Percentiles rank a stretch among this genome's conserved stretches.
These are phyloP conservation scores for Hypoxylon rickii DNA, from an alignment of 495 filamentous ascomycete genomes.

Conservation along the genomic window DNA sequence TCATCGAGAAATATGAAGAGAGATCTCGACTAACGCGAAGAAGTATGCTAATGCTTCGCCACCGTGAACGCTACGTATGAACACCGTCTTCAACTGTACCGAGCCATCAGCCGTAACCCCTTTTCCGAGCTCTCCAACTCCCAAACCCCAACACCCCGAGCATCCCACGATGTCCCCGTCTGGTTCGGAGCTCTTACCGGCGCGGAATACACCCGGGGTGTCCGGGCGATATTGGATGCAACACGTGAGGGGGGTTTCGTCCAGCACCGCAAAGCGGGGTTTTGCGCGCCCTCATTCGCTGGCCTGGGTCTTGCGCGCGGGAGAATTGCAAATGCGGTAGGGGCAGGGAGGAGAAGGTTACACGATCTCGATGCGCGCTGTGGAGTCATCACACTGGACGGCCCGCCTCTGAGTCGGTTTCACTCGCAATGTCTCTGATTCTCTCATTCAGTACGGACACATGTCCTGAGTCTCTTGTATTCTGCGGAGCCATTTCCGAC, in stretches of 20 bases:
- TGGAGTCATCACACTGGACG: too few relatives aligned
- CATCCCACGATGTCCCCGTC: neutral
- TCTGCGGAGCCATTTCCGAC: too few relatives aligned
- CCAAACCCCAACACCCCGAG: neutral
- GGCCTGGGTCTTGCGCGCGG: too few relatives aligned
- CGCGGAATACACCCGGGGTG: neutral
- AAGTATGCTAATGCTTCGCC: too few relatives aligned
- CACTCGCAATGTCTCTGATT: too few relatives aligned
- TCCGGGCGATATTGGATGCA: neutral
- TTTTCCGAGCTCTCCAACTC: neutral
- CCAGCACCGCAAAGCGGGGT: neutral
- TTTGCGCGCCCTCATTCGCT: neutral
- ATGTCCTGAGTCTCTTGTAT: too few relatives aligned
- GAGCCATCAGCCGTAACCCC: too few relatives aligned
- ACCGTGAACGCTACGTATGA: too few relatives aligned
- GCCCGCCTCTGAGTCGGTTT: too few relatives aligned
- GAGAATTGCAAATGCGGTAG: too few relatives aligned
- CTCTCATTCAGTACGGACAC: too few relatives aligned
- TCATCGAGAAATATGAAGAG: neutral
- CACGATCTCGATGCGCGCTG: conserved; percentile 24
- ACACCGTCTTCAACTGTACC: neutral
- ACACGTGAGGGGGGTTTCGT: neutral
- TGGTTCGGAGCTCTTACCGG: neutral
- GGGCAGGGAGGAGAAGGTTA: conserved; percentile 8
- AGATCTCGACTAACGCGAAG: too few relatives aligned